A percentile compares a stretch with the other conserved stretches of the same genome.
Evolutionary conservation across 345 rosid genomes (phyloP).

Genomic region (Eucalyptus erythrocorys): DNA sequence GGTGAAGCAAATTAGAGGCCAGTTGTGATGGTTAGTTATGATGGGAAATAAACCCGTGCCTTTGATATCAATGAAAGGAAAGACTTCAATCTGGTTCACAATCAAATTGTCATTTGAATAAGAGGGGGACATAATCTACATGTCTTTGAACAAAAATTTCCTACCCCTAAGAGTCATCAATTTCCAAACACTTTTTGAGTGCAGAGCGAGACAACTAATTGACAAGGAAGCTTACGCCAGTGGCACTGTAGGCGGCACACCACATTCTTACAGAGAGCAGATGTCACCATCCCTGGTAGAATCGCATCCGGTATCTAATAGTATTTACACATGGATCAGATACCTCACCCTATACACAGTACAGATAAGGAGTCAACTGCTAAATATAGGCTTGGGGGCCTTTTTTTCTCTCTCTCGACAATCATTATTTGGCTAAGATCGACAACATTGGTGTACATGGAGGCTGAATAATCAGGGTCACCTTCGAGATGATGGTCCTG

Average conservation of each 20-base stretch:
- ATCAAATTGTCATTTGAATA: constrained; percentile 19
- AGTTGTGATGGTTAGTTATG: background rate
- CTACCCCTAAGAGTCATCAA: background rate
- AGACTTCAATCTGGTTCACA: background rate
- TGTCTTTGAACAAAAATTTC: constrained; percentile 10
- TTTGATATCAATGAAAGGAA: constrained; percentile 5
- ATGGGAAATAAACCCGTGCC: background rate
- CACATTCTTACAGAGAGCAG: background rate
- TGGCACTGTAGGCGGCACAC: background rate
- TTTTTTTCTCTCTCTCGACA: background rate
- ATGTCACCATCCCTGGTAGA: background rate
- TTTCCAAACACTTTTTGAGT: background rate
- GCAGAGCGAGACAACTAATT: background rate
- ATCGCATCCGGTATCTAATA: background rate
- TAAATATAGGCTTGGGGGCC: background rate
- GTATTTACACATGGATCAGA: background rate
- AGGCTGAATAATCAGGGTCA: background rate
- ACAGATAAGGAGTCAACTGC: background rate
- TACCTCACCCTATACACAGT: background rate
- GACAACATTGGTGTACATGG: background rate
- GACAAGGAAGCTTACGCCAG: background rate
- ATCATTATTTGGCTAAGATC: background rate
- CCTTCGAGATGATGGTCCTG: background rate
- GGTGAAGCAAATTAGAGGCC: background rate
- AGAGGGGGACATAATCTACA: constrained; percentile 10